Evolutionary conservation across 345 rosid species (phyloP).

Genomic region (Acer negundo): DNA sequence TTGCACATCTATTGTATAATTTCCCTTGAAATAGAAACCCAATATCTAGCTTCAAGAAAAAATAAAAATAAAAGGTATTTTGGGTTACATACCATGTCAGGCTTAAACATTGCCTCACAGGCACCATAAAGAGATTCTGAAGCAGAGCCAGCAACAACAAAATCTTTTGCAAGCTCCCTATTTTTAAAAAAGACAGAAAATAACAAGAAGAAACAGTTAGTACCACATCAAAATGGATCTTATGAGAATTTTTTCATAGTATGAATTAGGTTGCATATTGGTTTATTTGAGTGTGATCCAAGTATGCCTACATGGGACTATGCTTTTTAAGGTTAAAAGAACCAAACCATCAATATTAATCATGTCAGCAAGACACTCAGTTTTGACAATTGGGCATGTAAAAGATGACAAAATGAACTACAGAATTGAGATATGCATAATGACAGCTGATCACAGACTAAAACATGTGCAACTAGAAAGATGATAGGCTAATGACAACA

Average conservation of each 20-base stretch:
- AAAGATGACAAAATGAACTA: neutral
- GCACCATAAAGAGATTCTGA: constrained; percentile 97
- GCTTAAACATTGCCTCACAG: constrained; percentile 91
- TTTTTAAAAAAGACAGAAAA: constrained; percentile 17
- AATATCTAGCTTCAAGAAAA: neutral
- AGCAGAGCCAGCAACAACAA: constrained; percentile 95
- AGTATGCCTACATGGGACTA: neutral
- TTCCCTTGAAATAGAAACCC: neutral
- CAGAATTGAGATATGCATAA: neutral
- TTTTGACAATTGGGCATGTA: neutral
- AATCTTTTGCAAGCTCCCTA: constrained; percentile 95
- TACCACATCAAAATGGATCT: neutral
- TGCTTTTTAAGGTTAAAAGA: neutral
- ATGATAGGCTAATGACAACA: neutral
- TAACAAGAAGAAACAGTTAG: constrained; percentile 5
- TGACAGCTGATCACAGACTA: neutral
- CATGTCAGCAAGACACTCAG: neutral
- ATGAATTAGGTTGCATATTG: neutral
- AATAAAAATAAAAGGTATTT: neutral
- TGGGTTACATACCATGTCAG: constrained; percentile 73
- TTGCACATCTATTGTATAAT: neutral
- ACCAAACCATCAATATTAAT: neutral
- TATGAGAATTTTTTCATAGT: neutral
- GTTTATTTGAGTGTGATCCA: neutral
- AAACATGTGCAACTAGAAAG: neutral